Conservation (phyloP, 345 rosid genomes). For the Draba incana region DNA sequence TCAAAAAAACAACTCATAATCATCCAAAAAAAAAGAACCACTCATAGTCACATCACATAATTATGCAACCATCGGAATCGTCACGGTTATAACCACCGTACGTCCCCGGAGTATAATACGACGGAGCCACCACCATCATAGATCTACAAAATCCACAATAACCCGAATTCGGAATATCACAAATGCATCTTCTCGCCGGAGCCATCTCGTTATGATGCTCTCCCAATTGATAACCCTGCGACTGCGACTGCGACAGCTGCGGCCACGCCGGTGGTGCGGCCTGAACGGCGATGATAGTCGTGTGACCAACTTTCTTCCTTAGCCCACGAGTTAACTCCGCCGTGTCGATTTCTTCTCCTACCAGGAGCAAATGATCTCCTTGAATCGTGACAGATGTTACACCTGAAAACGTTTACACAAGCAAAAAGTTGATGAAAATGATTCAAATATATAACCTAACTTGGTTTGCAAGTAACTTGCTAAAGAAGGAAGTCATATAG, state of each 20-base stretch:
- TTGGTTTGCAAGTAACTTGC: conserved; percentile 19
- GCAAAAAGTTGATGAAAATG: too few relatives aligned
- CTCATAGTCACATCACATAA: conserved; percentile 31
- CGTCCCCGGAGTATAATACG: conserved; percentile 9
- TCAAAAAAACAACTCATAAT: background rate
- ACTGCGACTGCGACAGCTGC: background rate
- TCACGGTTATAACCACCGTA: conserved; percentile 22
- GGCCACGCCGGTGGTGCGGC: conserved; percentile 11
- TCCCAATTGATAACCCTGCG: too few relatives aligned
- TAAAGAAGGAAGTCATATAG: background rate
- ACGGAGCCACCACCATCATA: background rate
- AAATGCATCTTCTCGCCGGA: conserved; percentile 30
- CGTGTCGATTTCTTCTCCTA: conserved; percentile 40
- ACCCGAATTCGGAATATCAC: conserved; percentile 34
- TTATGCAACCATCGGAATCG: conserved; percentile 2
- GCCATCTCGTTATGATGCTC: conserved; percentile 26
- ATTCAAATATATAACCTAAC: conserved; percentile 14
- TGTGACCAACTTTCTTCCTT: conserved; percentile 30
- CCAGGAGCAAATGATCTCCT: conserved; percentile 38
- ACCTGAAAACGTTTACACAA: conserved; percentile 3
- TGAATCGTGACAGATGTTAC: conserved; percentile 37
- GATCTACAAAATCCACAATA: conserved; percentile 33
- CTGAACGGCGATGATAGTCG: conserved; percentile 38
- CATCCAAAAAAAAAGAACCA: background rate
- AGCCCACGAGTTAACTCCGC: conserved; percentile 36